Conservation (phyloP, 2,329 filamentous ascomycete species). For the Lachnellula hyalina region DNA sequence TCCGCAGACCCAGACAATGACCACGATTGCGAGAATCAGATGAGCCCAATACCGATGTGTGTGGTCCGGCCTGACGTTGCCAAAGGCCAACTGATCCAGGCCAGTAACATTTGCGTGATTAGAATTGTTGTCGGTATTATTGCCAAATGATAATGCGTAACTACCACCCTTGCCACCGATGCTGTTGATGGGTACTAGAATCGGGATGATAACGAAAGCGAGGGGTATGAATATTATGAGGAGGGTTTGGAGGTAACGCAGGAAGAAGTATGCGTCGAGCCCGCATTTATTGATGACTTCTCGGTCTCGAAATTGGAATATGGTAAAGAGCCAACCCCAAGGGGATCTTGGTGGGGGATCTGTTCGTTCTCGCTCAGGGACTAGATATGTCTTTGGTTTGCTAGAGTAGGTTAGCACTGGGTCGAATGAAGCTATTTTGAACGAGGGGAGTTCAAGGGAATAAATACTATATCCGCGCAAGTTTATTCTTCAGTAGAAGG, state of each 20-base stretch:
- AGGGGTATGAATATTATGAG: slow-evolving; percentile 90
- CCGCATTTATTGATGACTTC: slow-evolving; percentile 94
- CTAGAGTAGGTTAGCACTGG: slow-evolving; percentile 36
- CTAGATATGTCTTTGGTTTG: slow-evolving; percentile 79
- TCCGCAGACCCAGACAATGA: slow-evolving; percentile 78
- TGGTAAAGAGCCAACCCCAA: slow-evolving; percentile 44
- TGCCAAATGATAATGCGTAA: slow-evolving; percentile 31
- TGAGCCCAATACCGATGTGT: slow-evolving; percentile 77
- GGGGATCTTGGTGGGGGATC: slow-evolving; percentile 60
- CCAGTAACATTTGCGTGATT: slow-evolving; percentile 40
- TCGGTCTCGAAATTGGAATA: slow-evolving; percentile 66
- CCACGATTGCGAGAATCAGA: slow-evolving; percentile 68
- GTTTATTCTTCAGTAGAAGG: slow-evolving; percentile 67
- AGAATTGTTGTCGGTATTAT: slow-evolving; percentile 28
- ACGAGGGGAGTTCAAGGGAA: neutral
- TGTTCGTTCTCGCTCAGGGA: slow-evolving; percentile 78
- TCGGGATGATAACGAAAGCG: slow-evolving; percentile 70
- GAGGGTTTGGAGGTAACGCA: slow-evolving; percentile 81
- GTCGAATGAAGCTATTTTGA: too few relatives aligned
- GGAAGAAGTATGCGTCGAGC: slow-evolving; percentile 94
- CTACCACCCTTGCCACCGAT: slow-evolving; percentile 57
- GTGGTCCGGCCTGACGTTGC: slow-evolving; percentile 67
- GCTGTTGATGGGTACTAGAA: slow-evolving; percentile 81
- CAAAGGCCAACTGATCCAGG: slow-evolving; percentile 79
- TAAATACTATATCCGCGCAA: slow-evolving; percentile 73